Evolutionary conservation across 805 yeast genomes (phyloP), one percentile per base, ranked within the genome.

Genomic region (Wickerhamomyces chambardii): DNA sequence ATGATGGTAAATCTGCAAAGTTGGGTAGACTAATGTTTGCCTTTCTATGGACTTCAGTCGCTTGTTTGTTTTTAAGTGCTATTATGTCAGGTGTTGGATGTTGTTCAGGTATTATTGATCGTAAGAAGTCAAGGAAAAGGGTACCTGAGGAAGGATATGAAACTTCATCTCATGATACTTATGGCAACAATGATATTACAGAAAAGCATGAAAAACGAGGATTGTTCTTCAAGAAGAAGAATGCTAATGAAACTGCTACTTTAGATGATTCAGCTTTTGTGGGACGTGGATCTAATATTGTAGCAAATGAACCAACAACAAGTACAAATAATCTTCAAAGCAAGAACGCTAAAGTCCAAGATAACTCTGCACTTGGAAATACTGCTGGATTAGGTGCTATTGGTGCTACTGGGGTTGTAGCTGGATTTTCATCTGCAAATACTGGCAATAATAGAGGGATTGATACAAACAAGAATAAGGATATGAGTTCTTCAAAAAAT

Each of bases 31-130:
- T 64, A 29, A 60, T 68, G 53, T 64, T 81, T 53, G 85, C 75
- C 12, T 70, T 79, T 39, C 57, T 75, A 27, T 84, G 94, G 94
- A 55, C 78, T 4, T 53, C 71, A 6, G 66, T 66, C 9, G 47
- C 40, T 28, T 40, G 45, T 31, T 41, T 46, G 34, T 38, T 35
- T 3, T 30, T 50, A 25, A 41, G 47, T 17, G 37, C 48, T 1
- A 10, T 43, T 4, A 31, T 51, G 8, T 42, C 45, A 32, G 43
- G 50, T 12, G 36, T 45, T 33, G 55, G 48, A 2, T 48, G 50
- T 32, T 21, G 39, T 11, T 43, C 45, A 14, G 42, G 30, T 29
- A 25, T 43, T 22, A 7, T 36, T 4, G 30, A 27, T 3, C 33
- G 37, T 15, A 43, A 38, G 18, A 43, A 35, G 32, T 36, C 40